These are phyloP conservation scores for Paracoccidioides brasiliensis DNA, from an alignment of 2,329 filamentous ascomycete species.

Conservation along the genomic window DNA sequence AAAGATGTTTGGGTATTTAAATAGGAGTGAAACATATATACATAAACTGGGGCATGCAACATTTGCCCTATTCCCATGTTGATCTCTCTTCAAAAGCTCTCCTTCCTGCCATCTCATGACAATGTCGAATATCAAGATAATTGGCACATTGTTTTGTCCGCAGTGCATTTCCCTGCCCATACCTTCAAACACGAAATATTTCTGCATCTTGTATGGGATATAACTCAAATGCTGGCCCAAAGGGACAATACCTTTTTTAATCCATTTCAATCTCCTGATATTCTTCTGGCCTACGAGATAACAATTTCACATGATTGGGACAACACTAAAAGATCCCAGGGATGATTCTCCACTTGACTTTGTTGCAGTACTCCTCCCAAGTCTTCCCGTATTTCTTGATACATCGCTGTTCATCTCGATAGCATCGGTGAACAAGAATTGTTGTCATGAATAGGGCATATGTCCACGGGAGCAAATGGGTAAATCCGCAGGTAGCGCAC, in stretches of 20 bases:
- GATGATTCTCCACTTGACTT: constrained; percentile 31
- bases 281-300: not conserved
- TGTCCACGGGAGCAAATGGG: constrained; percentile 31
- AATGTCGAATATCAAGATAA: not conserved
- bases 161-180: not conserved
- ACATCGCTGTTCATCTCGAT: constrained; percentile 35
- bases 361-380: constrained; percentile 34
- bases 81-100: not conserved
- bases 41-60: no score
- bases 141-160: not conserved
- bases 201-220: not conserved
- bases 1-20: no score
- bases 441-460: constrained; percentile 36
- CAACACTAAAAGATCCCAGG: constrained; percentile 23
- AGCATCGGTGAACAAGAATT: constrained; percentile 34
- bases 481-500: constrained; percentile 31
- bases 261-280: not conserved
- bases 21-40: no score
- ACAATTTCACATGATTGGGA: not conserved
- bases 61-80: no score
- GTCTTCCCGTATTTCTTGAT: constrained; percentile 33
- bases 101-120: not conserved
- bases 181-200: not conserved
- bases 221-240: not conserved
- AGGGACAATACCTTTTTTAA: not conserved